Percentiles rank a stretch among this genome's conserved stretches.
Conservation (phyloP, 2,329 filamentous ascomycete genomes). For the Colletotrichum sp. region DNA sequence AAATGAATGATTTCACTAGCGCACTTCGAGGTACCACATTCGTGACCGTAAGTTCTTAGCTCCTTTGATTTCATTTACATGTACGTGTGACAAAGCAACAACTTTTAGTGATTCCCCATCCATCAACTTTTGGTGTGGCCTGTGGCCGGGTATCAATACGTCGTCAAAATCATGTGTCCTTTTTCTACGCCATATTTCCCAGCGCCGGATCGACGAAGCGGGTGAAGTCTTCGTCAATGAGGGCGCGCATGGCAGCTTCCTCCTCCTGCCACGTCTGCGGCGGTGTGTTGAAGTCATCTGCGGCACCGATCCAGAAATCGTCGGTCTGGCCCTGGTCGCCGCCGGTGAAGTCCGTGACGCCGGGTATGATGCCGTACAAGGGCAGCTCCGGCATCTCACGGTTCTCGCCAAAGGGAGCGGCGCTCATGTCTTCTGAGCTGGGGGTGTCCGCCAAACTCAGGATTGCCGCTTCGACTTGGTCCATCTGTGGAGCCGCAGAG, state of each 20-base stretch:
- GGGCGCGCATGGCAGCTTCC: conserved; percentile 46
- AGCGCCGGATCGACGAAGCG: conserved; percentile 20
- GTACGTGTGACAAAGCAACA: neutral
- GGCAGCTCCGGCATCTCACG: conserved; percentile 22
- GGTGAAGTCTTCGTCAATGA: conserved; percentile 29
- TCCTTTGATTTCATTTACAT: neutral
- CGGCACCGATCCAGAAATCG: conserved; percentile 35
- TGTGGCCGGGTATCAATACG: conserved; percentile 19
- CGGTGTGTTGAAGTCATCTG: conserved; percentile 31
- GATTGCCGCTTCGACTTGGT: conserved; percentile 19
- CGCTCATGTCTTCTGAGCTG: neutral
- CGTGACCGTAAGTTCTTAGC: neutral
- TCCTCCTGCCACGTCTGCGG: conserved; percentile 46
- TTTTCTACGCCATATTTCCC: neutral
- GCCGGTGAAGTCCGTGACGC: conserved; percentile 1
- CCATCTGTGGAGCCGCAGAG: conserved; percentile 16
- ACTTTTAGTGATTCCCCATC: conserved; percentile 4
- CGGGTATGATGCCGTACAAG: conserved; percentile 11
- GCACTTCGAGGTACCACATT: neutral
- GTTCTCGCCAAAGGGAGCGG: neutral
- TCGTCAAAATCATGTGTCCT: neutral
- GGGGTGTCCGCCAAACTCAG: conserved; percentile 22
- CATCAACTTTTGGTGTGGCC: conserved; percentile 5
- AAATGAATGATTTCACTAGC: neutral
- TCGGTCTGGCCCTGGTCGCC: conserved; percentile 6